phyloP scores from a whole-genome alignment of 192 early-diverging fungal genomes.

The Backusella circina region DNA sequence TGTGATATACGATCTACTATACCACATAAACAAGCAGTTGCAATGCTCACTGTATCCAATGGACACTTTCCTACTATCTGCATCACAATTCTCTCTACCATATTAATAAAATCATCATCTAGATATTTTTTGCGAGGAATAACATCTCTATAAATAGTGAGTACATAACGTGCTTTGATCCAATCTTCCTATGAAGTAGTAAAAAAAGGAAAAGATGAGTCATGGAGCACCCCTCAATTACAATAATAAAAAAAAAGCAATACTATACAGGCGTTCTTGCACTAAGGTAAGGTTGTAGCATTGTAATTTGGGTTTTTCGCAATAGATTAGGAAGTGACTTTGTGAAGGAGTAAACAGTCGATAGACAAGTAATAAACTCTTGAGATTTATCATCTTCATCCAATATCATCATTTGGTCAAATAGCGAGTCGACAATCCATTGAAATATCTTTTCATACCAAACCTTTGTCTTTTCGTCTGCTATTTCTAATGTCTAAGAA shows the following conservation, averaged over 20 bases:
- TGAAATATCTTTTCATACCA: constrained; percentile 54
- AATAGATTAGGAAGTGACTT: constrained; percentile 30
- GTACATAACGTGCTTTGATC: constrained; percentile 43
- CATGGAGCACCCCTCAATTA: background rate
- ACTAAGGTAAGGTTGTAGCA: constrained; percentile 59
- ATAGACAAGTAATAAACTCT: constrained; percentile 21
- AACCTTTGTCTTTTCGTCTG: constrained; percentile 38
- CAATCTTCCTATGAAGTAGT: constrained; percentile 43
- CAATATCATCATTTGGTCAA: constrained; percentile 64
- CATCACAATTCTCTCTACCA: constrained; percentile 61
- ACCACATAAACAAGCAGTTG: constrained; percentile 70
- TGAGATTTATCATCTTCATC: constrained; percentile 50
- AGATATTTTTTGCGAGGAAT: constrained; percentile 46
- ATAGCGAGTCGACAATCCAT: constrained; percentile 70
- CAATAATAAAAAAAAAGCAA: background rate
- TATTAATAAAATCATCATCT: constrained; percentile 47
- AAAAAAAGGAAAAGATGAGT: constrained; percentile 3
- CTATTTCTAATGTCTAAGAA: constrained; percentile 28
- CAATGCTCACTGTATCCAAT: constrained; percentile 44
- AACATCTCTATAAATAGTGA: constrained; percentile 52
- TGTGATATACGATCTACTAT: constrained; percentile 61
- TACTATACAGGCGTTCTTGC: constrained; percentile 8
- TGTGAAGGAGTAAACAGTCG: constrained; percentile 26
- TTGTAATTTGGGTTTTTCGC: constrained; percentile 35
- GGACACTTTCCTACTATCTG: constrained; percentile 43